These are phyloP conservation scores for Staphylotrichum longicolle DNA, from an alignment of 495 filamentous ascomycete genomes.

Conservation along the genomic window DNA sequence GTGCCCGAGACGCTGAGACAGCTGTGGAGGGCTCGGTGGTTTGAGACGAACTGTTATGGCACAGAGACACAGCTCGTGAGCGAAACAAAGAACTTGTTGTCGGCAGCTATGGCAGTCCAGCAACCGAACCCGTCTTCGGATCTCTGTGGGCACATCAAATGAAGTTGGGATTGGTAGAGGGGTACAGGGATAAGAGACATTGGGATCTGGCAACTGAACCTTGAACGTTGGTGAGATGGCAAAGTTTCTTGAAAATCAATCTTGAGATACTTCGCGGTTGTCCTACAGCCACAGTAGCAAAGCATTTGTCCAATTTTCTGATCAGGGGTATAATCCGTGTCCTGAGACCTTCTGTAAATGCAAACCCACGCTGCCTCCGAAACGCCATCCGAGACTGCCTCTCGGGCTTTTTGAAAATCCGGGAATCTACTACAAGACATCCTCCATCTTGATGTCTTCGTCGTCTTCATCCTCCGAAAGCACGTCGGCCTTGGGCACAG, in stretches of 20 bases:
- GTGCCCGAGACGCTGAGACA: neutral
- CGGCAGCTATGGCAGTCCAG: no score
- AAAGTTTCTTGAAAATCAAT: neutral
- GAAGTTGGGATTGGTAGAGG: no score
- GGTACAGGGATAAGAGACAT: no score
- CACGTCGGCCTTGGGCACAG: constrained; percentile 38
- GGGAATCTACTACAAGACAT: constrained; percentile 47
- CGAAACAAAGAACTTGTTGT: no score
- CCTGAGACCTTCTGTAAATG: constrained; percentile 6
- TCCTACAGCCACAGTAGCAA: no score
- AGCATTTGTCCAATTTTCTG: constrained; percentile 7
- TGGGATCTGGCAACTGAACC: no score
- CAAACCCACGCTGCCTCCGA: neutral
- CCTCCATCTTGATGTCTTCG: constrained; percentile 73
- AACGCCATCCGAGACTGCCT: constrained; percentile 13
- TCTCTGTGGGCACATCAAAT: no score
- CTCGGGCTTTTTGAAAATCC: neutral
- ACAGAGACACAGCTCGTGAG: no score
- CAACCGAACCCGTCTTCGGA: no score
- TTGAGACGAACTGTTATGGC: neutral
- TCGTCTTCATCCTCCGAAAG: constrained; percentile 61
- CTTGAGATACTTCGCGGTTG: neutral
- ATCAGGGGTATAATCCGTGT: constrained; percentile 28
- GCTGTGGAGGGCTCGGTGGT: constrained; percentile 14
- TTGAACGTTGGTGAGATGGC: no score